Evolutionary conservation across 176 grass and related monocot genomes (phyloP).

Genomic region (Oryza coarctata): DNA sequence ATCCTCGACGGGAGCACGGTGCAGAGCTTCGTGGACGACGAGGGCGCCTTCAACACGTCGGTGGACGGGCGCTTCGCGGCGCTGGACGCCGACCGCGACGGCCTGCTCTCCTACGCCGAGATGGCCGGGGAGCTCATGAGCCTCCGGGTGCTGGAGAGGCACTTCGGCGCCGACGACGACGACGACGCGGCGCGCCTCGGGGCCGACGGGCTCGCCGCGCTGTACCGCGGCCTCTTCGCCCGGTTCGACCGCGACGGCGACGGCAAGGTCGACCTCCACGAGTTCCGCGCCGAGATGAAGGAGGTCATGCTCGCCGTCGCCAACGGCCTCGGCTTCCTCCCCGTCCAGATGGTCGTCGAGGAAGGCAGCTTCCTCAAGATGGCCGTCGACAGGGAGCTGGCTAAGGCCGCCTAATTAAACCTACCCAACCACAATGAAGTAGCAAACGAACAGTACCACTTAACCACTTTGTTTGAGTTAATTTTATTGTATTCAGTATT

Average conservation of each 20-base stretch:
- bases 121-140: conserved; percentile 55
- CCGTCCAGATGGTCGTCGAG: conserved; percentile 73
- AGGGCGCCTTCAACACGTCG: conserved; percentile 43
- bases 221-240: conserved; percentile 53
- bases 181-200: conserved; percentile 3
- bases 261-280: conserved; percentile 47
- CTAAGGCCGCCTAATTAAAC: conserved; percentile 6
- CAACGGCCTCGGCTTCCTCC: conserved; percentile 50
- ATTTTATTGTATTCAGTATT: neutral
- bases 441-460: too few species aligned
- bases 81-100: conserved; percentile 48
- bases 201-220: conserved; percentile 14
- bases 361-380: conserved; percentile 73
- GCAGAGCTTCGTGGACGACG: conserved; percentile 58
- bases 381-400: conserved; percentile 59
- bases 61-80: conserved; percentile 52
- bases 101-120: conserved; percentile 55
- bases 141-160: conserved; percentile 47
- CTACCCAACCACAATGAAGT: neutral
- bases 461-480: neutral
- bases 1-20: conserved; percentile 48
- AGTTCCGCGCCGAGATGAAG: conserved; percentile 62
- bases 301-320: conserved; percentile 72
- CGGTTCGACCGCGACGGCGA: conserved; percentile 65
- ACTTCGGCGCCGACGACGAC: conserved; percentile 61